A percentile compares a stretch with the other conserved stretches of the same genome.
phyloP scores from a whole-genome alignment of 2,329 filamentous ascomycete species.

The Sordariomycetes sp. region DNA sequence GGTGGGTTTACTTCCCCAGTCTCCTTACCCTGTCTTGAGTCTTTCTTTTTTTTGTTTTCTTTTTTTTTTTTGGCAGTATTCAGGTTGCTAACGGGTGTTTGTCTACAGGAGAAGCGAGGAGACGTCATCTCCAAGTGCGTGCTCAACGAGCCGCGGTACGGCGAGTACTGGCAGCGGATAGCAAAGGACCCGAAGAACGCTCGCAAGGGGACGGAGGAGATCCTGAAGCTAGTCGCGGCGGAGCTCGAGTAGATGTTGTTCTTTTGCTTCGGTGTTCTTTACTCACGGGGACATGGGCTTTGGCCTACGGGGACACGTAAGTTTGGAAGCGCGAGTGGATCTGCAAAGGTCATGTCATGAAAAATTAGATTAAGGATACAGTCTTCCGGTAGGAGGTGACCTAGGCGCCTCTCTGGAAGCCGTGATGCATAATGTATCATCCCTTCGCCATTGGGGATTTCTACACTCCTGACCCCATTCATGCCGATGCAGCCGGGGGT shows the following conservation, averaged over 20 bases:
- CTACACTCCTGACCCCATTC: background rate
- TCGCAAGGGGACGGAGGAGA: conserved; percentile 60
- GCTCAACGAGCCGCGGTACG: conserved; percentile 77
- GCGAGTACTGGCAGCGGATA: conserved; percentile 79
- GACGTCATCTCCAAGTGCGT: conserved; percentile 76
- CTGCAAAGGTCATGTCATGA: background rate
- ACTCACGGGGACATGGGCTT: background rate
- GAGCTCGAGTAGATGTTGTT: conserved; percentile 15
- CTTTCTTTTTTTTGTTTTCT: background rate
- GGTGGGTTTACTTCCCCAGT: too few relatives aligned
- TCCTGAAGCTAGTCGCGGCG: conserved; percentile 64
- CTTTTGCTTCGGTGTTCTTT: background rate
- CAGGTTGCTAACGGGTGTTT: background rate
- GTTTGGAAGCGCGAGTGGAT: background rate
- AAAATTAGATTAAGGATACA: background rate
- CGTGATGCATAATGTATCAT: background rate
- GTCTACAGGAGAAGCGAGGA: conserved; percentile 56
- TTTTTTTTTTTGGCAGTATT: background rate
- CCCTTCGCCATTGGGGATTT: too few relatives aligned
- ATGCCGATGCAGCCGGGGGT: too few relatives aligned
- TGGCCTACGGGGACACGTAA: background rate
- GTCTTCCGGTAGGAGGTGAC: background rate
- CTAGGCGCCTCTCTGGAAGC: background rate
- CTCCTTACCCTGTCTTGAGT: too few relatives aligned
- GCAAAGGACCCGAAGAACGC: conserved; percentile 80